A percentile compares a stretch with the other conserved stretches of the same genome.
Evolutionary conservation across 768 basidiomycete genomes (phyloP).

Genomic region (Auriscalpium orientale): DNA sequence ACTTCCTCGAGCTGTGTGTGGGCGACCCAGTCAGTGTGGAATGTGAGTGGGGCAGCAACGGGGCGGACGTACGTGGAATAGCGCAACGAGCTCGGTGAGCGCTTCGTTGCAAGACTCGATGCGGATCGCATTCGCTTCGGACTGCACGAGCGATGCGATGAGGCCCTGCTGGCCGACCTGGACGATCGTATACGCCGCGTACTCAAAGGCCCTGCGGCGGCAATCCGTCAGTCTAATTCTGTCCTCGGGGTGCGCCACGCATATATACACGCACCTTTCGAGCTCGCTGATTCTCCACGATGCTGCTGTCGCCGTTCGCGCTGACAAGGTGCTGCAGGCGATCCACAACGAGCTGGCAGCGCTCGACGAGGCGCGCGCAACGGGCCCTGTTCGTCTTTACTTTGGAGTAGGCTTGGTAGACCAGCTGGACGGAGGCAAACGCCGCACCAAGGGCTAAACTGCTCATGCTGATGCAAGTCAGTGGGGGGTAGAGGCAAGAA

Average conservation of each 20-base stretch:
- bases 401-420: constrained; percentile 13
- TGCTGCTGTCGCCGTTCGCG: constrained; percentile 1
- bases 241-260: background rate
- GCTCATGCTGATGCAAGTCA: background rate
- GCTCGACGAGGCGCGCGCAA: constrained; percentile 14
- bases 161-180: constrained; percentile 12
- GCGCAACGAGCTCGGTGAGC: constrained; percentile 10
- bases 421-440: constrained; percentile 14
- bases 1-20: constrained; percentile 7
- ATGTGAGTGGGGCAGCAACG: background rate
- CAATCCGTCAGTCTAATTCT: background rate
- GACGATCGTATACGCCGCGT: constrained; percentile 4
- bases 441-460: constrained; percentile 8
- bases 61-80: constrained; percentile 11
- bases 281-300: constrained; percentile 6
- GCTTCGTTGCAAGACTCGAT: constrained; percentile 13
- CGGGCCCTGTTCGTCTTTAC: constrained; percentile 12
- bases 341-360: constrained; percentile 11
- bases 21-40: background rate
- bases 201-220: constrained; percentile 8
- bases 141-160: constrained; percentile 9
- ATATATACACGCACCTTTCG: constrained; percentile 4
- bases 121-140: constrained; percentile 8
- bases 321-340: constrained; percentile 7
- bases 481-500: no score